phyloP scores from a whole-genome alignment of 257 asterid species.

The Henckelia pumila region DNA sequence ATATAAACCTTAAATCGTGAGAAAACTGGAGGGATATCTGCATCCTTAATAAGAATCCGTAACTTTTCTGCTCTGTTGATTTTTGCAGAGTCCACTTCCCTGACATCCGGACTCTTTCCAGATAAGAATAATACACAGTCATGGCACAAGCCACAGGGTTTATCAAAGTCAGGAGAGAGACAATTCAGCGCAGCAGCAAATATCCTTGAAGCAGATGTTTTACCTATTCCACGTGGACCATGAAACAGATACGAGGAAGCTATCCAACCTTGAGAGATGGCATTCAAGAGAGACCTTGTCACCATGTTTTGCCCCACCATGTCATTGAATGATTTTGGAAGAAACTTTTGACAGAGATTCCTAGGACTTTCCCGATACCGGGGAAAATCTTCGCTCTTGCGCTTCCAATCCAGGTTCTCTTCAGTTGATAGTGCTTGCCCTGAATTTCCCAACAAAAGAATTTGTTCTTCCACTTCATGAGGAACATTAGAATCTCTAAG shows the following conservation, averaged over 20 bases:
- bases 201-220: slow-evolving; percentile 75
- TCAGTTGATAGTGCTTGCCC: slow-evolving; percentile 23
- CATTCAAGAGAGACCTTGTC: slow-evolving; percentile 52
- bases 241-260: slow-evolving; percentile 64
- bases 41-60: slow-evolving; percentile 44
- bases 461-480: slow-evolving; percentile 45
- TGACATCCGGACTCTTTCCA: slow-evolving; percentile 60
- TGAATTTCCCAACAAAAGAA: slow-evolving; percentile 43
- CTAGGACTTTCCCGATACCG: slow-evolving; percentile 53
- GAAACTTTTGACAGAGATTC: slow-evolving; percentile 56
- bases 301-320: slow-evolving; percentile 72
- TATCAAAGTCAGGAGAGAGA: slow-evolving; percentile 43
- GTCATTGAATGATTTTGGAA: slow-evolving; percentile 72
- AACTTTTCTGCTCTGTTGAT: slow-evolving; percentile 50
- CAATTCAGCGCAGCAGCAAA: slow-evolving; percentile 94
- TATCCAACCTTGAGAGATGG: slow-evolving; percentile 50
- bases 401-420: slow-evolving; percentile 27
- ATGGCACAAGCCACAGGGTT: slow-evolving; percentile 77
- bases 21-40: slow-evolving; percentile 43
- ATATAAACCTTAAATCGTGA: slow-evolving; percentile 71
- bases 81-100: slow-evolving; percentile 61
- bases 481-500: slow-evolving; percentile 40
- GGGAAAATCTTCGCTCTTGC: slow-evolving; percentile 27
- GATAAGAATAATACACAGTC: slow-evolving; percentile 72
- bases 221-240: slow-evolving; percentile 93